phyloP scores from a whole-genome alignment of 176 grass and related monocot species.

The Zoysia japonica region DNA sequence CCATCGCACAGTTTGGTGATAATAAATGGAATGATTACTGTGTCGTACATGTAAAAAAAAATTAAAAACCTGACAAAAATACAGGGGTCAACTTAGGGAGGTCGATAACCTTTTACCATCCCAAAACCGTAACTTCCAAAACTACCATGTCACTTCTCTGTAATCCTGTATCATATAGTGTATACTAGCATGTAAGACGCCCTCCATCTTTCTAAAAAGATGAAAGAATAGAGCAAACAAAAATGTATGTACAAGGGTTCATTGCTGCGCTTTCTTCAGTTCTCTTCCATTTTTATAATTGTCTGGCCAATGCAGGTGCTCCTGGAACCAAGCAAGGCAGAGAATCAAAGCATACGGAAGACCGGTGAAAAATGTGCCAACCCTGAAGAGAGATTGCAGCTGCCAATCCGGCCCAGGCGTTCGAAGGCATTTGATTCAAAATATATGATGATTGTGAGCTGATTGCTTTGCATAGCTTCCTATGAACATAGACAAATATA shows the following conservation, averaged over 20 bases:
- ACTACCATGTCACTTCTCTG: constrained; percentile 49
- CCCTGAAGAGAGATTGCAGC: constrained; percentile 10
- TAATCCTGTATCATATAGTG: constrained; percentile 48
- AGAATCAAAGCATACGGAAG: background rate
- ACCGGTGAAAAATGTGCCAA: background rate
- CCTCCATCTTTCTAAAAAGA: constrained; percentile 64
- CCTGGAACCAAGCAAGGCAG: constrained; percentile 17
- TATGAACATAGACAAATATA: constrained; percentile 36
- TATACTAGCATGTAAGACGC: constrained; percentile 47
- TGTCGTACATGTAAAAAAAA: constrained; percentile 42
- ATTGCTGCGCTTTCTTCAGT: constrained; percentile 37
- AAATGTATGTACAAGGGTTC: constrained; percentile 59
- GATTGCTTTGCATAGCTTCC: constrained; percentile 33
- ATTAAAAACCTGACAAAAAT: constrained; percentile 29
- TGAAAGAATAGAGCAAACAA: constrained; percentile 58
- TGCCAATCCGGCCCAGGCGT: constrained; percentile 29
- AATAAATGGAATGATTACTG: constrained; percentile 49
- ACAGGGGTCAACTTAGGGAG: constrained; percentile 36
- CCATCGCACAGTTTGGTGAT: constrained; percentile 24
- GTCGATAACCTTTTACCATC: constrained; percentile 36
- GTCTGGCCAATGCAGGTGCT: background rate
- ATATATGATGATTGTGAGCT: constrained; percentile 21
- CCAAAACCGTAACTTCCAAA: constrained; percentile 41
- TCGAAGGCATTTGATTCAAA: constrained; percentile 16
- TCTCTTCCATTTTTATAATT: background rate